phyloP scores from a whole-genome alignment of 1,284 basidiomycete genomes.

The Austroboletus niveus region DNA sequence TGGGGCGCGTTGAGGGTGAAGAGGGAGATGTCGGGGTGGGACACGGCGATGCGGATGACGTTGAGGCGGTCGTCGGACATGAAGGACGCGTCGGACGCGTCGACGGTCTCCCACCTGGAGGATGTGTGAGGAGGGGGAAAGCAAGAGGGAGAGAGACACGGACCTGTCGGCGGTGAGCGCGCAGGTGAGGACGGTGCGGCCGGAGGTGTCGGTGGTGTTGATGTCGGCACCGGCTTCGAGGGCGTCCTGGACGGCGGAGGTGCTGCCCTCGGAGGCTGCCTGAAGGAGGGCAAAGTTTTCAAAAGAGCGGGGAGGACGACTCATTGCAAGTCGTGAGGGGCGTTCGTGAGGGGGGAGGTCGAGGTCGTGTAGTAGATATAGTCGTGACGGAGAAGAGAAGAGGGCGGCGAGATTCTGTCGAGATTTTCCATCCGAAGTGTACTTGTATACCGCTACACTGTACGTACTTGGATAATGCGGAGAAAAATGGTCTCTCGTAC shows the following conservation, averaged over 20 bases:
- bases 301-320: constrained; percentile 40
- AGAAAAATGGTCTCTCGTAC: constrained; percentile 15
- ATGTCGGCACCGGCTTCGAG: constrained; percentile 62
- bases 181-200: constrained; percentile 61
- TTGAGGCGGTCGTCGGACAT: constrained; percentile 54
- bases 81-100: constrained; percentile 66
- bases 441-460: constrained; percentile 17
- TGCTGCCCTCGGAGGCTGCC: constrained; percentile 57
- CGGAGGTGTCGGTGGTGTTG: constrained; percentile 57
- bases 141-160: background rate
- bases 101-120: constrained; percentile 58
- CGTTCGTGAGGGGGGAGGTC: constrained; percentile 20
- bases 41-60: constrained; percentile 51
- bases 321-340: constrained; percentile 34
- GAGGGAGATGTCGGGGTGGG: constrained; percentile 56
- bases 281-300: constrained; percentile 52
- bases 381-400: constrained; percentile 10
- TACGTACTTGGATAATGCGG: constrained; percentile 28
- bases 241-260: constrained; percentile 49
- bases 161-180: constrained; percentile 70
- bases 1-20: constrained; percentile 69
- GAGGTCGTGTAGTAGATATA: constrained; percentile 18
- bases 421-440: constrained; percentile 20
- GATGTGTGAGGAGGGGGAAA: constrained; percentile 1
- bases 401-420: constrained; percentile 2